phyloP scores from a whole-genome alignment of 305 asterid genomes.

The Fraxinus albicans region DNA sequence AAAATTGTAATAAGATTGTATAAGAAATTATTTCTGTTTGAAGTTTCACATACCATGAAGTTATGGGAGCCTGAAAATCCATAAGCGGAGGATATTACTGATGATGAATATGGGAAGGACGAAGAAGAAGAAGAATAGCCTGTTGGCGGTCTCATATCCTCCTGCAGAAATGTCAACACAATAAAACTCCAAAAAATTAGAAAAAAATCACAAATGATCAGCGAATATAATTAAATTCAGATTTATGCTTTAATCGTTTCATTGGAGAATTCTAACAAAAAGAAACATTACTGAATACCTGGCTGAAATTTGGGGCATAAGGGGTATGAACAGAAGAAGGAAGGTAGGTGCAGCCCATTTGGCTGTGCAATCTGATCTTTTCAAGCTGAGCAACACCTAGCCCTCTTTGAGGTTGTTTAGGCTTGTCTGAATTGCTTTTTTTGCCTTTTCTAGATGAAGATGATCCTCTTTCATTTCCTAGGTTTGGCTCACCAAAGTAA shows the following conservation, averaged over 20 bases:
- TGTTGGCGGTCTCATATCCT: constrained; percentile 65
- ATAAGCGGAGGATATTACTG: constrained; percentile 41
- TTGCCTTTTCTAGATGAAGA: constrained; percentile 65
- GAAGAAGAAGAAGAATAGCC: constrained; percentile 53
- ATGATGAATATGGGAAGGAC: constrained; percentile 45
- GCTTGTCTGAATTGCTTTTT: constrained; percentile 62
- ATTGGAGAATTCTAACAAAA: neutral
- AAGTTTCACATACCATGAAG: constrained; percentile 42
- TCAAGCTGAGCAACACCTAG: constrained; percentile 96
- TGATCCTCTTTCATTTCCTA: constrained; percentile 38
- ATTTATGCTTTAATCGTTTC: neutral
- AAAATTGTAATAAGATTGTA: neutral
- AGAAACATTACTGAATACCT: constrained; percentile 31
- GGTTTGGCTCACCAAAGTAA: constrained; percentile 53
- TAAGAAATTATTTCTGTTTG: neutral
- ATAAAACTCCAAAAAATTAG: neutral
- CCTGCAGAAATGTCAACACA: constrained; percentile 37
- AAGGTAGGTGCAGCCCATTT: constrained; percentile 51
- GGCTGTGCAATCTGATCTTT: constrained; percentile 82
- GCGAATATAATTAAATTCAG: neutral
- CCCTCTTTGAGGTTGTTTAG: constrained; percentile 87
- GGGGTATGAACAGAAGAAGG: constrained; percentile 54
- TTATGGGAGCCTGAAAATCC: constrained; percentile 51
- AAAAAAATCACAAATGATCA: neutral
- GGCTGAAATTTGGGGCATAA: constrained; percentile 40